Base-by-base conservation (phyloP, 495 filamentous ascomycete genomes). In the Aspergillus mulundensis region DNA sequence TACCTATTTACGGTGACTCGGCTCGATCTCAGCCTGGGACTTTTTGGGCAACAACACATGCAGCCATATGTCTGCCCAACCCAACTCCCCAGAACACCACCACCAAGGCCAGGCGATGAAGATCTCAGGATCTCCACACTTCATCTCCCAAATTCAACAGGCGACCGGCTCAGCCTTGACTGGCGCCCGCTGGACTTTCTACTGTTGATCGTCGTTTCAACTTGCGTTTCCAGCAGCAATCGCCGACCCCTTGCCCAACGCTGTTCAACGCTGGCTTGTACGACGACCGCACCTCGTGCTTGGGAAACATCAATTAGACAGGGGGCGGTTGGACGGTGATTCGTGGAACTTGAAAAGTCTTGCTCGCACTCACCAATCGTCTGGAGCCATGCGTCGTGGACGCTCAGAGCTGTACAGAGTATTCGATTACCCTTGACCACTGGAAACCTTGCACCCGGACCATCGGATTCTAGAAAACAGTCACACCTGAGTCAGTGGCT, bases 11-110 rank as follows among this genome's bases (percentile, higher is more conserved):
- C 53, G 43, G 54, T 52, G 52, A 60, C 43, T 50, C 25, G 57
- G 38, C 38, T 40, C 38, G 4, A 10, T 36, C 52, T 56, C 53
- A 50, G 43, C 49, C 43, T 36, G 32, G 32, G 32, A 36, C 32
- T 36, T n/a, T n/a, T 68, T 66, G 66, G 66, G 66, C 66, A 58
- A 66, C 66, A 61, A 68, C 46, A 53, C 62, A 42, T 66, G 66
- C 66, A 68, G 59, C 32, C n/a, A 62, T 14, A 48, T 68, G 59
- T 62, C 55, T 68, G 66, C 66, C 66, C 66, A 66, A 68, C 34
- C n/a, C 25, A 28, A 28, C 30, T 57, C 52, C 30, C 54, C 52
- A 45, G 34, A 10, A 8, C 8, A 36, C 6, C 11, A 4, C 32
- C 32, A 36, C 5, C 32, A 36, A 10, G 12, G 44, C 50, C 50